Evolutionary conservation across 345 rosid genomes (phyloP), one percentile per base, ranked within the genome.

Genomic region (Luvunga scandens): DNA sequence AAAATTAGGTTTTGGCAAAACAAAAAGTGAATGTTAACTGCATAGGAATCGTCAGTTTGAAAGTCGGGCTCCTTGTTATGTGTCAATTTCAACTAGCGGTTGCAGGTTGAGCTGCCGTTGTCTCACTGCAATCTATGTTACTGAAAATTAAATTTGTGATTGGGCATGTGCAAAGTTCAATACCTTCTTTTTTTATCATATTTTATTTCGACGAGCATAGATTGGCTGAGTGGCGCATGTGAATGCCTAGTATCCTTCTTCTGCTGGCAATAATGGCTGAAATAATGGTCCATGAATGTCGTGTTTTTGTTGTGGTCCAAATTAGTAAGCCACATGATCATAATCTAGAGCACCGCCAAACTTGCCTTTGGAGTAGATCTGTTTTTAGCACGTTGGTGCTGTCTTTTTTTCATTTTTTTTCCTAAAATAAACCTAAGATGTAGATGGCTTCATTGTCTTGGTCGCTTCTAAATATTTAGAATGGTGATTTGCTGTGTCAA

Each of bases 41-140:
- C 78, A 16, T 38, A 13, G 53, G 66, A 76, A 55, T 33, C 73
- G 56, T 31, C 64, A 9, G 28, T 76, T 67, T 13, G 55, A 55
- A 45, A 34, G 77, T 50, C 25, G 81, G 81, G 28, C 79, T 81
- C 64, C 31, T 48, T 72, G 73, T 79, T 71, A 38, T 38, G 56
- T 39, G 56, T 65, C 68, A 34, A 76, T 22, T 55, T 34, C 72
- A 14, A 45, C 9, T 59, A 1, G 66, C 36, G 66, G 66, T 67
- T 8, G 9, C 66, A 3, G 70, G 42, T 66, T 53, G 66, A 24
- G 36, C 62, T 69, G 66, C 73, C 75, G 42, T 45, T 64, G 7
- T 55, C 79, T 63, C 64, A 72, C 48, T n/a, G 68, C 25, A 70
- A 42, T 28, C 27, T 33, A 22, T 70, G 55, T 78, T 30, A 30